phyloP scores from a whole-genome alignment of 2,329 filamentous ascomycete genomes.

The Davidsoniella eucalypti region DNA sequence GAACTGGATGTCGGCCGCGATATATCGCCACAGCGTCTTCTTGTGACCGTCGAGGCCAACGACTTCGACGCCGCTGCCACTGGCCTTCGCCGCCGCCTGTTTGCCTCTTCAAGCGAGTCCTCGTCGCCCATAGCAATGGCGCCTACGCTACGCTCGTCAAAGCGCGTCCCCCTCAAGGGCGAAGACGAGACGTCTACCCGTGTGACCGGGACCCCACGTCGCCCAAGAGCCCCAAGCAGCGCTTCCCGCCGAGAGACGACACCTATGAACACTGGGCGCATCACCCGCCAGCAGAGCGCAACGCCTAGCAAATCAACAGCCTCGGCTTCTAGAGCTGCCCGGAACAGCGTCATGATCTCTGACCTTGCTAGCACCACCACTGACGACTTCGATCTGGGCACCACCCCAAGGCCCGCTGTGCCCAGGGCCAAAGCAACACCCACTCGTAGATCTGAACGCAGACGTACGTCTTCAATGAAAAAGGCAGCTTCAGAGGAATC shows the following conservation, averaged over 20 bases:
- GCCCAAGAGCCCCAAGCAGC: conserved; percentile 1
- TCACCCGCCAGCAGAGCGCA: not conserved
- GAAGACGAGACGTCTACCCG: conserved; percentile 6
- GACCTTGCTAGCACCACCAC: conserved; percentile 10
- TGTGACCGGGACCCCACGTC: conserved; percentile 5
- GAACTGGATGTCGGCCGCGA: conserved; percentile 38
- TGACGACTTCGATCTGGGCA: conserved; percentile 5
- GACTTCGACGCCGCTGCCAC: conserved; percentile 19
- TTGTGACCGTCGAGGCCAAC: conserved; percentile 39
- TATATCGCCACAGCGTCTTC: conserved; percentile 32
- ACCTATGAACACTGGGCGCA: not conserved
- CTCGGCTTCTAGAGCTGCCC: not conserved
- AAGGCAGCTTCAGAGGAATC: not conserved
- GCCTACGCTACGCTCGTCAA: not conserved
- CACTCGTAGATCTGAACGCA: not conserved
- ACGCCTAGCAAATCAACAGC: not conserved
- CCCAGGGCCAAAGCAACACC: conserved; percentile 1
- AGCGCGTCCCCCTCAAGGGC: conserved; percentile 10
- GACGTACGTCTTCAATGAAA: not conserved
- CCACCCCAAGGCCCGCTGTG: not conserved
- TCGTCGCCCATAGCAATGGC: conserved; percentile 4
- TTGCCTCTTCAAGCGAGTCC: conserved; percentile 24
- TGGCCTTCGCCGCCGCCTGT: conserved; percentile 25
- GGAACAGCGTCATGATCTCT: conserved; percentile 8
- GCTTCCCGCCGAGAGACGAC: not conserved